Evolutionary conservation across 148 eudicot species (phyloP).

Genomic region (Dysphania ambrosioides): DNA sequence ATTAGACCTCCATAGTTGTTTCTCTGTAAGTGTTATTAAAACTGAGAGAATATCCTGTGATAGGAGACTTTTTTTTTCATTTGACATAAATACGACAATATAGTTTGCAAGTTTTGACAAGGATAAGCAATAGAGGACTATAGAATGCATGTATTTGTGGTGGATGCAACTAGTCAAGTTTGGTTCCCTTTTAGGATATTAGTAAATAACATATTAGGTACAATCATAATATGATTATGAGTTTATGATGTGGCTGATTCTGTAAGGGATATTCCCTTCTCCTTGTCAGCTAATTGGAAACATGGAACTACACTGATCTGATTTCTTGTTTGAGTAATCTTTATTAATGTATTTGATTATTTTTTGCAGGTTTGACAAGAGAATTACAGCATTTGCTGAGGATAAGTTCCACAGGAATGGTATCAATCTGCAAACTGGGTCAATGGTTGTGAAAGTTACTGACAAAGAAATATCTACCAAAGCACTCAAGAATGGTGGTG

Average conservation of each 20-base stretch:
- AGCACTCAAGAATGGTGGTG: constrained; percentile 44
- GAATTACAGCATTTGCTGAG: constrained; percentile 72
- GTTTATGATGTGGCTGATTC: background rate
- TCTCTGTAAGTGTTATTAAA: constrained; percentile 5
- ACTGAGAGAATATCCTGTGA: background rate
- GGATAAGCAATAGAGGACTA: background rate
- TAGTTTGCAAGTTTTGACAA: no score
- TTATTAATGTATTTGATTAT: background rate
- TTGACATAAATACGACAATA: no score
- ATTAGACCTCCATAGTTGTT: background rate
- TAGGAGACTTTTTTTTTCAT: background rate
- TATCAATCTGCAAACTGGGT: constrained; percentile 56
- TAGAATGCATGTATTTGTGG: background rate
- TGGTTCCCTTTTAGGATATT: background rate
- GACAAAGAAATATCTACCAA: constrained; percentile 62
- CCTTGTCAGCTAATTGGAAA: background rate
- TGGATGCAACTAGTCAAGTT: background rate
- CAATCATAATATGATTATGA: no score
- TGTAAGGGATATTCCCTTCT: background rate
- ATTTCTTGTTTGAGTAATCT: background rate
- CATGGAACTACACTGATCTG: background rate
- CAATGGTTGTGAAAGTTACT: constrained; percentile 60
- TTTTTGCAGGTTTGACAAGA: constrained; percentile 65
- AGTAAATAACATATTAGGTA: background rate
- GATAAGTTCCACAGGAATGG: constrained; percentile 69